phyloP scores from a whole-genome alignment of 1,139 yeast genomes.

The Taiozyma sp. region DNA sequence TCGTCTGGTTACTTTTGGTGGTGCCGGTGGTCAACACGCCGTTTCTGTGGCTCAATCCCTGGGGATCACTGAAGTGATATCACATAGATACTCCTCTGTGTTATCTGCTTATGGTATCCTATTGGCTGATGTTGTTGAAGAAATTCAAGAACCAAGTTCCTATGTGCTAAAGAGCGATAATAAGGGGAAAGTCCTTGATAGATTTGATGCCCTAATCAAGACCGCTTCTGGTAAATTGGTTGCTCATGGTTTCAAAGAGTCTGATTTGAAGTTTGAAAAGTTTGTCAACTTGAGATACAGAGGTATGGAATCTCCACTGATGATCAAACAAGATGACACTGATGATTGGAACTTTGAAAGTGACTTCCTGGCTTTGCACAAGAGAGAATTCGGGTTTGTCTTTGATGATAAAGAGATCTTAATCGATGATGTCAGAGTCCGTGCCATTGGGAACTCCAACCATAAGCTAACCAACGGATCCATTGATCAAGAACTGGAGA shows the following conservation, averaged over 20 bases:
- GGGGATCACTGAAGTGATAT: conserved; percentile 41
- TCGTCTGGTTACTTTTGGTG: conserved; percentile 50
- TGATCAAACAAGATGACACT: conserved; percentile 42
- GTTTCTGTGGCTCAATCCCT: conserved; percentile 46
- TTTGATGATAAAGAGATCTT: conserved; percentile 54
- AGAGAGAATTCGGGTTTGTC: conserved; percentile 67
- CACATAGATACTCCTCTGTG: conserved; percentile 50
- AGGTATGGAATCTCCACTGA: conserved; percentile 84
- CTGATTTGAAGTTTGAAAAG: conserved; percentile 45
- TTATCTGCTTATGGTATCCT: conserved; percentile 55
- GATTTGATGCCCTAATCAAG: conserved; percentile 28
- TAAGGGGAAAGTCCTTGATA: conserved; percentile 21
- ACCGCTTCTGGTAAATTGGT: conserved; percentile 29
- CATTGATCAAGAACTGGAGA: conserved; percentile 33
- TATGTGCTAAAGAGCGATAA: conserved; percentile 30
- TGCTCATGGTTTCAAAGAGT: conserved; percentile 42
- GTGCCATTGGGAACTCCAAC: conserved; percentile 51
- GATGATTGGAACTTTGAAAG: conserved; percentile 27
- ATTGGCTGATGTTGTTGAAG: conserved; percentile 58
- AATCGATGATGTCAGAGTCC: conserved; percentile 80
- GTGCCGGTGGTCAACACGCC: conserved; percentile 58
- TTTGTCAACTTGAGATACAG: conserved; percentile 76
- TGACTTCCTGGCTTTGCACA: conserved; percentile 46
- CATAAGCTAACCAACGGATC: conserved; percentile 26
- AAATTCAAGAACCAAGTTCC: conserved; percentile 57